Base-by-base conservation (phyloP, 2,329 filamentous ascomycete genomes). In the Monilinia aucupariae region DNA sequence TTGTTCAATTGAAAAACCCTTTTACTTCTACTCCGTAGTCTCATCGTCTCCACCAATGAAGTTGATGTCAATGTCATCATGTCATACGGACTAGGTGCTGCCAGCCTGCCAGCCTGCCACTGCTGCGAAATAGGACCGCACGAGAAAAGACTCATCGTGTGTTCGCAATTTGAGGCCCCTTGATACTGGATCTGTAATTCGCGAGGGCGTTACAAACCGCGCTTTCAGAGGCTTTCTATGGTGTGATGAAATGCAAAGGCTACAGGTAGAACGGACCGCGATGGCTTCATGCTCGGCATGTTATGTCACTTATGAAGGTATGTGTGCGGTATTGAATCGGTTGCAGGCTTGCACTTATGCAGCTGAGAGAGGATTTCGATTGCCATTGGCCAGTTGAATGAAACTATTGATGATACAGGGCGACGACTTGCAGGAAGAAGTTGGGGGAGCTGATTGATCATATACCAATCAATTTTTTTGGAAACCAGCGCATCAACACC, bases 391-490 rank as follows among this genome's bases (percentile, higher is more conserved):
- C n/a, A 34, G 47, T 25, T 17, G 34, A 48, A 62, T 50, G 60
- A 41, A 37, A 62, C 60, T 62, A 58, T 58, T 50, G 45, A 62
- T 62, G 60, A 58, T 62, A 58, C 60, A 34, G 60, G 43, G 43
- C 52, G 45, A 32, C 50, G 41, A 34, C 52, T 7, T 56, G 60
- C 60, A 62, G 52, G 17, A 50, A 39, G 41, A 17, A 58, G 34
- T 52, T 62, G 30, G 52, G 56, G 37, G 59, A 54, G 50, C 51
- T 61, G 49, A 61, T 45, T 17, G 22, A 48, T 39, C 20, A 30
- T n/a, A 52, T 49, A n/a, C 60, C 60, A 62, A 62, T 62, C 60
- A 49, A 50, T 58, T 49, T 41, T 41, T 41, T 6, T 45, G 30
- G 20, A 58, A 22, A 58, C 59, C 59, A 62, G 54, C 52, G 43